A percentile compares a stretch with the other conserved stretches of the same genome.
phyloP scores from a whole-genome alignment of 805 yeast genomes.

The Tetrapisispora taiwanensis region DNA sequence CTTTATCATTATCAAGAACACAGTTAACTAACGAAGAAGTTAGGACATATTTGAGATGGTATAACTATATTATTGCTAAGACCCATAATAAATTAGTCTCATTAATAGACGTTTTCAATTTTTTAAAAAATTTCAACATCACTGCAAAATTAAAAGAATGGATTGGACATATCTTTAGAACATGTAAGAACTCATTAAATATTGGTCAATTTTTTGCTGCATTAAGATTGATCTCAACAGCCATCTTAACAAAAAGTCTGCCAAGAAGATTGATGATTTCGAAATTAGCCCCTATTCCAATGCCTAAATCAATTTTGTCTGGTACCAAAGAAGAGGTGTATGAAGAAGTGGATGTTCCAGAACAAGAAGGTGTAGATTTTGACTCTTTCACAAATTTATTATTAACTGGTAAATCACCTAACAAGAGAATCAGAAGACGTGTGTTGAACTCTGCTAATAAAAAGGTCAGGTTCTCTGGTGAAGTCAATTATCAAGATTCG shows the following conservation, averaged over 20 bases:
- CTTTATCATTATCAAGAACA: slow-evolving; percentile 52
- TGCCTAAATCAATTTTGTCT: slow-evolving; percentile 68
- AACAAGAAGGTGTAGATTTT: slow-evolving; percentile 48
- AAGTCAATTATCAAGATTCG: slow-evolving; percentile 34
- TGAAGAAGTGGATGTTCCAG: slow-evolving; percentile 22
- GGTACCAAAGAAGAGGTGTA: slow-evolving; percentile 42
- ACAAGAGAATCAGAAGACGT: slow-evolving; percentile 28
- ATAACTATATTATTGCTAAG: slow-evolving; percentile 68
- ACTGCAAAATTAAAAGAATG: slow-evolving; percentile 39
- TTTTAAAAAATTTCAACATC: slow-evolving; percentile 67
- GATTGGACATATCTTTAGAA: slow-evolving; percentile 42
- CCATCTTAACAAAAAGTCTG: slow-evolving; percentile 39
- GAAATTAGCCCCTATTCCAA: slow-evolving; percentile 55
- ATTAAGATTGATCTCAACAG: slow-evolving; percentile 68
- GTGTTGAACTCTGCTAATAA: slow-evolving; percentile 34
- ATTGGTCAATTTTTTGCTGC: slow-evolving; percentile 89
- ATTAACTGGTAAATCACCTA: slow-evolving; percentile 70
- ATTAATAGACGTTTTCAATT: slow-evolving; percentile 67
- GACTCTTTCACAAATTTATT: slow-evolving; percentile 80
- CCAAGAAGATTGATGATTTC: slow-evolving; percentile 47
- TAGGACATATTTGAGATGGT: slow-evolving; percentile 87
- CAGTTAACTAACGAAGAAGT: slow-evolving; percentile 71
- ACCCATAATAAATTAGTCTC: slow-evolving; percentile 58
- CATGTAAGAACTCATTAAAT: slow-evolving; percentile 50
- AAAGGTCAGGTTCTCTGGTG: slow-evolving; percentile 65